Evolutionary conservation across 148 eudicot species (phyloP), one percentile per base, ranked within the genome.

Genomic region (Agrostemma githago): DNA sequence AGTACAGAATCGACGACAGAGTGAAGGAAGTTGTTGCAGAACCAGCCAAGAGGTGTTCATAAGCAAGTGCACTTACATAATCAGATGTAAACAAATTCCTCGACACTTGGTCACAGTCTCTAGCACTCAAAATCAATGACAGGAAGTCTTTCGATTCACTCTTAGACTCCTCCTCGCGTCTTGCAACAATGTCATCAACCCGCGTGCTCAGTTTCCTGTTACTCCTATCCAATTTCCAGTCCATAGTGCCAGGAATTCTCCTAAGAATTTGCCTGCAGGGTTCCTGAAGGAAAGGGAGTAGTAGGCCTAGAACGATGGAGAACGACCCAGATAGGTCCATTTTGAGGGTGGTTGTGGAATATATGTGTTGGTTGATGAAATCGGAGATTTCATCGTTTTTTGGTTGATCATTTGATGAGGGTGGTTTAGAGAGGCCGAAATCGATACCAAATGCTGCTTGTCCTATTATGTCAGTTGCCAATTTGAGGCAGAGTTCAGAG

Each of bases 11-110:
- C 2, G 91, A 82, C 16, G 98, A 91, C 69, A 91, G 51, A n/a
- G 98, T 94, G 72, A 94, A 94, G 20, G 97, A 84, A 7, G 98
- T 91, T 5, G 98, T 94, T 2, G 97, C 90, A 34, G 98, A 94
- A 17, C 98, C 98, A 38, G 93, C 93, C 62, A 89, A 83, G 5
- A 90, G 78, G 53, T 90, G 92, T 71, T 94, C 98, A 51, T 91
- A 94, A 40, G 97, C 87, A 10, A 94, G 92, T 15, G 93, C 97
- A 80, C 90, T 87, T 8, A 94, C 75, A 69, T 94, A 88, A 68
- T 91, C 97, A 0, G 87, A 71, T 7, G 92, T 86, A 81, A 94
- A 91, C 78, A 89, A 57, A 3, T 79, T 84, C 65, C 44, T 76
- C 0, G 92, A 84, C 21, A 61, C 75, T 6, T 76, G 78, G 60